Evolutionary conservation across 176 grass and related monocot species (phyloP), one percentile per base, ranked within the genome.

Genomic region (Coix lacrymajobi): DNA sequence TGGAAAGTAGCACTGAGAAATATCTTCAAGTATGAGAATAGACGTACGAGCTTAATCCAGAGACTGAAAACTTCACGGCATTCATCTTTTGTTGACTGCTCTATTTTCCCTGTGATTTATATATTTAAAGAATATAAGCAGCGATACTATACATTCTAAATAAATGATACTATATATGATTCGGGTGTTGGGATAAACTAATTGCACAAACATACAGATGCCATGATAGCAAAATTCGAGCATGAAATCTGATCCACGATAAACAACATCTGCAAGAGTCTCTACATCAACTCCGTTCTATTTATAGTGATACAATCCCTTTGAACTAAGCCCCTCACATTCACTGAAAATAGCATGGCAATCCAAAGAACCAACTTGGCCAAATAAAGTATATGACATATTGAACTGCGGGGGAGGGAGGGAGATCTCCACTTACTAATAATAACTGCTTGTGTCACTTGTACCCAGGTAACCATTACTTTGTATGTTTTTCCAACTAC

Each of bases 31-130:
- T 41, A 38, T 20, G 65, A 82, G 39, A 74, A 48, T 32, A 77
- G 39, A 68, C 91, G 34, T 96, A 99, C 97, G 16, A 89, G 82
- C 80, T 84, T 96, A 81, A 90, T 81, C 97, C 93, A 96, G 71
- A 87, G 83, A 16, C 45, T 80, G n/a, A 91, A 96, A 84, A 99
- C 91, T 66, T 99, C 97, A 56, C 81, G 89, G 71, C 97, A 99
- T 93, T 99, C 97, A 60, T 99, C 97, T 87, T 89, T 99, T 60
- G 97, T 96, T 56, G 93, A 88, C 79, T 99, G 97, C 37, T 99
- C 97, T 90, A 99, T 99, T 80, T 90, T 99, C 84, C 97, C 97
- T 99, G 72, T 15, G 94, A 82, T 77, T 77, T 85, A 36, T 7
- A 75, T 4, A 32, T 33, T 81, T 83, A 20, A 75, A 81, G 26